Percentiles rank a stretch among this genome's conserved stretches.
Conservation (phyloP, 2,329 filamentous ascomycete species). For the Aspergillus intermedius region DNA sequence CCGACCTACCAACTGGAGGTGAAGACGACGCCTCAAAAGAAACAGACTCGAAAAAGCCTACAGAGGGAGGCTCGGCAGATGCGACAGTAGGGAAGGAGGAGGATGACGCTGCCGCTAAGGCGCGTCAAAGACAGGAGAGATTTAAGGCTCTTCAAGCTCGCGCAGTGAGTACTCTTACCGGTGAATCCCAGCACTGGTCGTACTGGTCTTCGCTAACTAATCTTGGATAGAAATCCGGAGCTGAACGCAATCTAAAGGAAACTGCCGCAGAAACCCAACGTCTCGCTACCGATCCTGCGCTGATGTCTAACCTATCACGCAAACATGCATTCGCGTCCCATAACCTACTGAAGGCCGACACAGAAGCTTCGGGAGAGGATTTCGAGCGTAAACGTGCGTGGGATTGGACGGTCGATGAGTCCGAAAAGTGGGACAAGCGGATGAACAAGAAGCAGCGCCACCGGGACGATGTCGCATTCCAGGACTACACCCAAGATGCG, state of each 20-base stretch:
- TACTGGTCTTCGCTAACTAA: conserved; percentile 13
- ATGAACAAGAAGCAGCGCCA: conserved; percentile 77
- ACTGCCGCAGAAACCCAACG: conserved; percentile 77
- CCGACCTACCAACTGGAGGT: conserved; percentile 5
- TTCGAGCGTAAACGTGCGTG: conserved; percentile 97
- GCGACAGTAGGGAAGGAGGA: conserved; percentile 9
- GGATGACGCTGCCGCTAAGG: conserved; percentile 24
- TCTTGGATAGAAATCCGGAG: conserved; percentile 33
- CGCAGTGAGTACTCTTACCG: conserved; percentile 44
- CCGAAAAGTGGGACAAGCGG: conserved; percentile 86
- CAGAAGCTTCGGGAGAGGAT: conserved; percentile 76
- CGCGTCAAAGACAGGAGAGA: conserved; percentile 63
- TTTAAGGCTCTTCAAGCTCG: conserved; percentile 85
- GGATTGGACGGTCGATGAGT: conserved; percentile 97
- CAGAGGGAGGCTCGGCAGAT: neutral
- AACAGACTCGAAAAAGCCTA: conserved; percentile 7
- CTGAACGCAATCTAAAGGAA: conserved; percentile 65
- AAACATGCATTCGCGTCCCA: conserved; percentile 83
- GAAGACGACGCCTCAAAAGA: conserved; percentile 6
- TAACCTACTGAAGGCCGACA: conserved; percentile 88
- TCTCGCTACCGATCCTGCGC: conserved; percentile 66
- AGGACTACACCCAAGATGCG: conserved; percentile 80
- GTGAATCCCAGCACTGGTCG: neutral
- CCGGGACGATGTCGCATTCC: conserved; percentile 80
- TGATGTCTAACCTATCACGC: conserved; percentile 72